Evolutionary conservation across 176 grass and related monocot species (phyloP).

Genomic region (Oryza glaberrima): DNA sequence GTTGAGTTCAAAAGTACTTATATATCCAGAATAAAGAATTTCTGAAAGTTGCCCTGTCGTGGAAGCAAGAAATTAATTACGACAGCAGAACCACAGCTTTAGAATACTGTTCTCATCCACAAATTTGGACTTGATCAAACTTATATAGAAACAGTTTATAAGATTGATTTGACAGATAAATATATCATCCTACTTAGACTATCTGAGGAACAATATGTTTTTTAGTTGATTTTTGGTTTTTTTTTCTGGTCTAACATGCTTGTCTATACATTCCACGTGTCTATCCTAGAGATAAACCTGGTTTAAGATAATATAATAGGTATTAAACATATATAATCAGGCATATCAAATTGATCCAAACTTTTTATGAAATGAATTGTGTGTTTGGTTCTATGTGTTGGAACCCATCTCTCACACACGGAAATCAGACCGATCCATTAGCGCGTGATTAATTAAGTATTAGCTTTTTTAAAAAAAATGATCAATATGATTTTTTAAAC

Average conservation of each 20-base stretch:
- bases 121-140: constrained; percentile 5
- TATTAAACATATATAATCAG: not conserved
- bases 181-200: not conserved
- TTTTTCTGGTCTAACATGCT: not conserved
- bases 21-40: not conserved
- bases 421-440: no score
- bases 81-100: not conserved
- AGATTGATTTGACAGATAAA: not conserved
- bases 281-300: not conserved
- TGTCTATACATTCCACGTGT: no score
- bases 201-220: not conserved
- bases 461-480: no score
- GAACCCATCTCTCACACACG: no score
- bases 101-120: not conserved
- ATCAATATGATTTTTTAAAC: no score
- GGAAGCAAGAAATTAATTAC: constrained; percentile 28
- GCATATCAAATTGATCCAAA: not conserved
- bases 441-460: no score
- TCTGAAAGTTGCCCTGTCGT: not conserved
- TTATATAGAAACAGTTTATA: not conserved
- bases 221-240: not conserved
- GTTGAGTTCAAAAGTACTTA: not conserved
- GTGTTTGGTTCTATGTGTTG: no score
- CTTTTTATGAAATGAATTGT: not conserved
- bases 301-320: not conserved